phyloP scores from a whole-genome alignment of 176 grass and related monocot genomes.

The Paspalum notatum region DNA sequence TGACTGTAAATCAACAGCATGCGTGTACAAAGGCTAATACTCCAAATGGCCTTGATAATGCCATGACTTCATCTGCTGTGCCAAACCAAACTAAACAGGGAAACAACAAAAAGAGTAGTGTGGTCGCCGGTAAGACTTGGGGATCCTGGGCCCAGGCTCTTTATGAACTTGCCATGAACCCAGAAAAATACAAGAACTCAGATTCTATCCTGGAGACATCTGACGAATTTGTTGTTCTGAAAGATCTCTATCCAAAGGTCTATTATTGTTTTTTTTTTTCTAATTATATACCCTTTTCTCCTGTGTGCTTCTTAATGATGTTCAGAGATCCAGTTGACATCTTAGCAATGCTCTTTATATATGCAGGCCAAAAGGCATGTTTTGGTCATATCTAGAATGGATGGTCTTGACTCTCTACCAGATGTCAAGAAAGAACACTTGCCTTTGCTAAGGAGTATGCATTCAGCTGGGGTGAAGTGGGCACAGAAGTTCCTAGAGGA shows the following conservation, averaged over 20 bases:
- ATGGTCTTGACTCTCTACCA: slow-evolving; percentile 80
- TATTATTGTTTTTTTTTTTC: slow-evolving; percentile 23
- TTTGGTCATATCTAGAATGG: slow-evolving; percentile 73
- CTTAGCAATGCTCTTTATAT: slow-evolving; percentile 28
- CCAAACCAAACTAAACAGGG: slow-evolving; percentile 41
- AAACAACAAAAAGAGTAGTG: slow-evolving; percentile 38
- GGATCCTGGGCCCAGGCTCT: slow-evolving; percentile 81
- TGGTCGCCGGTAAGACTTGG: slow-evolving; percentile 55
- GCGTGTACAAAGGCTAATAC: not conserved
- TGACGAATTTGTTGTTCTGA: slow-evolving; percentile 69
- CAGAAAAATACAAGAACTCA: slow-evolving; percentile 60
- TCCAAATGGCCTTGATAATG: slow-evolving; percentile 6
- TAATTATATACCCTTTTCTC: slow-evolving; percentile 18
- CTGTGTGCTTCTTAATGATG: slow-evolving; percentile 3
- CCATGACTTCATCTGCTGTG: slow-evolving; percentile 36
- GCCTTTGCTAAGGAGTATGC: slow-evolving; percentile 70
- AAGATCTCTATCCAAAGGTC: slow-evolving; percentile 90
- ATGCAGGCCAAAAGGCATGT: slow-evolving; percentile 81
- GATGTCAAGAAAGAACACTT: slow-evolving; percentile 75
- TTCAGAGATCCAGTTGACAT: not conserved
- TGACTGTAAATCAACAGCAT: slow-evolving; percentile 33
- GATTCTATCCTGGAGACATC: slow-evolving; percentile 68
- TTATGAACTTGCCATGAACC: slow-evolving; percentile 68
- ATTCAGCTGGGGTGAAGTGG: slow-evolving; percentile 75
- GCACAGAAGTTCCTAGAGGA: slow-evolving; percentile 62